Evolutionary conservation across 164 flowering plant species (phyloP).

Genomic region (Umbellularia californica): DNA sequence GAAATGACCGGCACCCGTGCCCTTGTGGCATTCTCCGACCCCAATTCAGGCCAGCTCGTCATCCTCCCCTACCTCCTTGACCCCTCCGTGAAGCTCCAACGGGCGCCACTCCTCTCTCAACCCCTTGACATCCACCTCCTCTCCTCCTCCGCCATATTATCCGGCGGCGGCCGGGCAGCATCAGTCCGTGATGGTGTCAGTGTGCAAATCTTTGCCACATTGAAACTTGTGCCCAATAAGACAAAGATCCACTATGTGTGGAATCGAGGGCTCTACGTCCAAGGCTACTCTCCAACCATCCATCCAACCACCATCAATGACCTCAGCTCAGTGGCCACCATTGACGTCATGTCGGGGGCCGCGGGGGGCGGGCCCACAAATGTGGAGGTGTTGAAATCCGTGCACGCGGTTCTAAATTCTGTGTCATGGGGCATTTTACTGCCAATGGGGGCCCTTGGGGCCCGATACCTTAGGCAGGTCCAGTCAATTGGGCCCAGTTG

Average conservation of each 20-base stretch:
- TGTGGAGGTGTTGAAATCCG: slow-evolving; percentile 29
- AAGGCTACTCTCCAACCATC: slow-evolving; percentile 95
- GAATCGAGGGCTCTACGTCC: slow-evolving; percentile 93
- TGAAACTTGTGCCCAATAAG: slow-evolving; percentile 55
- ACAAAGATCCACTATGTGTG: slow-evolving; percentile 56
- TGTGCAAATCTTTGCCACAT: slow-evolving; percentile 58
- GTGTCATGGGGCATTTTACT: slow-evolving; percentile 83
- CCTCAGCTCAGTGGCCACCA: slow-evolving; percentile 61
- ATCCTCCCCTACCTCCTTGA: slow-evolving; percentile 68
- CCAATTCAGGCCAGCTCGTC: slow-evolving; percentile 65
- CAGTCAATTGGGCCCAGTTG: slow-evolving; percentile 61
- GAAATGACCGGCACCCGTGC: slow-evolving; percentile 83
- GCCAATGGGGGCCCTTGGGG: slow-evolving; percentile 62
- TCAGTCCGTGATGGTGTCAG: slow-evolving; percentile 63
- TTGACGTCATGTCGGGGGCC: slow-evolving; percentile 56
- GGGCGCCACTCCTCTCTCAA: slow-evolving; percentile 58
- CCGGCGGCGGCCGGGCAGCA: slow-evolving; percentile 53
- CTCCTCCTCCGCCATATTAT: slow-evolving; percentile 64
- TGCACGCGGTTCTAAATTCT: slow-evolving; percentile 64
- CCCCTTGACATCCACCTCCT: slow-evolving; percentile 69
- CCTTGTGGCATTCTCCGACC: slow-evolving; percentile 79
- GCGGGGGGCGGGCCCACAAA: slow-evolving; percentile 22
- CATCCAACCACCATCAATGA: slow-evolving; percentile 73
- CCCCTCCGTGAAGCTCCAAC: slow-evolving; percentile 79
- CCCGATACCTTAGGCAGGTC: slow-evolving; percentile 75